Evolutionary conservation across 2,329 filamentous ascomycete genomes (phyloP).

Genomic region (Nemania bipapillata): DNA sequence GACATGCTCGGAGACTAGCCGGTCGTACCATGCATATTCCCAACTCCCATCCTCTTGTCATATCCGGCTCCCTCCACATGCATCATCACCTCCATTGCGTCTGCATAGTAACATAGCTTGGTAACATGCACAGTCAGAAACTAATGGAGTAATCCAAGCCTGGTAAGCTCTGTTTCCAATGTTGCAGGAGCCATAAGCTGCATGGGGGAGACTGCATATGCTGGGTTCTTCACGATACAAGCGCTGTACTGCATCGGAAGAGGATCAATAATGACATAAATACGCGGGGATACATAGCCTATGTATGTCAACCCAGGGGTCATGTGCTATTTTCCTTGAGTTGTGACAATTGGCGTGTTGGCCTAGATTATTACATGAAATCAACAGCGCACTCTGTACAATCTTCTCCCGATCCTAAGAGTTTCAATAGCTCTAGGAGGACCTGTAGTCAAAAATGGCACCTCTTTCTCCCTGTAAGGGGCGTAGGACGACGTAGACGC

Average conservation of each 20-base stretch:
- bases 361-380: not conserved
- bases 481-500: conserved; percentile 27
- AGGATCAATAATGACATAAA: not conserved
- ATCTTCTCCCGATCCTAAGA: too few relatives aligned
- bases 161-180: not conserved
- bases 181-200: not conserved
- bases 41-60: not conserved
- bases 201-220: not conserved
- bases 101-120: not conserved
- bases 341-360: not conserved
- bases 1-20: not conserved
- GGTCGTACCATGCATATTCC: not conserved
- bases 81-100: not conserved
- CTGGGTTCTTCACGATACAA: not conserved
- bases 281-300: not conserved
- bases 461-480: conserved; percentile 16
- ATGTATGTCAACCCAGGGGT: not conserved
- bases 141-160: not conserved
- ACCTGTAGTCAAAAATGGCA: not conserved
- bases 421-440: not conserved
- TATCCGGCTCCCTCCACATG: not conserved
- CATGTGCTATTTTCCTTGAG: not conserved
- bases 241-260: not conserved
- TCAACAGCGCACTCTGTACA: not conserved
- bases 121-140: conserved; percentile 8